These are phyloP conservation scores for Dissophora globulifera DNA, from an alignment of 192 early-diverging fungal species.

Conservation along the genomic window DNA sequence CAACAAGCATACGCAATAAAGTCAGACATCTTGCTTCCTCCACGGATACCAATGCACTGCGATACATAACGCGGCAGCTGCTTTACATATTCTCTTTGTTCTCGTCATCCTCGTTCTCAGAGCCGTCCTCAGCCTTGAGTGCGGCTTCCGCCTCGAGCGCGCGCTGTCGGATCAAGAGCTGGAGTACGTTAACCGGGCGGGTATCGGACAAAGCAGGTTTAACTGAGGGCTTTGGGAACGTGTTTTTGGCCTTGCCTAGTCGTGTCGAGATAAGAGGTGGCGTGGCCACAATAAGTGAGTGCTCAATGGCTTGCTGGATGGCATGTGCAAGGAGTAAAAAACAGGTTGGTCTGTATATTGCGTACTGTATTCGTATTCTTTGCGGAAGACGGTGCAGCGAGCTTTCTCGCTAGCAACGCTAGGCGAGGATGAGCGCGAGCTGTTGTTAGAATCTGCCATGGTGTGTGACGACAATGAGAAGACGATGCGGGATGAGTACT, in stretches of 20 bases:
- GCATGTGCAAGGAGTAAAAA: not conserved
- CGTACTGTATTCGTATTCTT: constrained; percentile 50
- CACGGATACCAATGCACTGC: too few relatives aligned
- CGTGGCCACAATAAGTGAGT: too few relatives aligned
- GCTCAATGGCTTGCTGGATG: not conserved
- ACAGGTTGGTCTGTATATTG: not conserved
- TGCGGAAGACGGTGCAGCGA: constrained; percentile 51
- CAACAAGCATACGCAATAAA: not conserved
- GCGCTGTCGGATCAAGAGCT: constrained; percentile 28
- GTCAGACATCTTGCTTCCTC: too few relatives aligned
- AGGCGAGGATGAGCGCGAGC: constrained; percentile 35
- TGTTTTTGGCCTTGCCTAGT: constrained; percentile 29
- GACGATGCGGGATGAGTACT: too few relatives aligned
- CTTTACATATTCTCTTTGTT: constrained; percentile 48
- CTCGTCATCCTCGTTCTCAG: constrained; percentile 45
- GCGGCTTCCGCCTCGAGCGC: constrained; percentile 26
- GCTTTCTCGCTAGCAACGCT: constrained; percentile 37
- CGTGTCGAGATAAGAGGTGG: not conserved
- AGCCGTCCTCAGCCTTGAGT: constrained; percentile 30
- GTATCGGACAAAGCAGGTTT: constrained; percentile 35
- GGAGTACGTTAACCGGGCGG: constrained; percentile 30
- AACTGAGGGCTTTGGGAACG: constrained; percentile 2
- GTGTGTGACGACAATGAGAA: not conserved
- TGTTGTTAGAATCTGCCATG: constrained; percentile 39
- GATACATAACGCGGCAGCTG: not conserved